Evolutionary conservation across 306 rosid genomes (phyloP).

Genomic region (Lathyrus oleraceus): DNA sequence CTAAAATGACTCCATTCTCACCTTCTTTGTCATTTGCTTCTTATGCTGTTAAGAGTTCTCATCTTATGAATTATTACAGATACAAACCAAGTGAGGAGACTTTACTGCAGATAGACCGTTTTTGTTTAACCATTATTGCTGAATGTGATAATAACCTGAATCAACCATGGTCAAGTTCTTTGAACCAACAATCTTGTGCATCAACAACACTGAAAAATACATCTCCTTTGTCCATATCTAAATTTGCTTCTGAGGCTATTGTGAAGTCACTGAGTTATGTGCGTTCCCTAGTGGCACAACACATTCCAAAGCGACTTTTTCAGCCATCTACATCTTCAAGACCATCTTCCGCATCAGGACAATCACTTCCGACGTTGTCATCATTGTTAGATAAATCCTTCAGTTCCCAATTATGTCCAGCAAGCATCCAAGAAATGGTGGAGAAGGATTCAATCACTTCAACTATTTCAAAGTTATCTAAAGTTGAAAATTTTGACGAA

Average conservation of each 20-base stretch:
- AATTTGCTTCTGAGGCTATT: conserved; percentile 78
- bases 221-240: conserved; percentile 76
- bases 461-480: conserved; percentile 70
- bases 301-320: conserved; percentile 78
- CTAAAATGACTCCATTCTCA: background rate
- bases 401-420: conserved; percentile 67
- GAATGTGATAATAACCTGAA: conserved; percentile 72
- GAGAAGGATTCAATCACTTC: conserved; percentile 56
- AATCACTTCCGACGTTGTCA: conserved; percentile 84
- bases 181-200: conserved; percentile 57
- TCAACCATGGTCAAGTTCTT: conserved; percentile 60
- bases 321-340: conserved; percentile 30
- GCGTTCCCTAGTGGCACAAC: conserved; percentile 89
- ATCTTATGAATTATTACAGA: conserved; percentile 50
- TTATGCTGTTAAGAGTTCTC: conserved; percentile 20
- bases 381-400: conserved; percentile 91
- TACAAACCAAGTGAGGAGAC: conserved; percentile 95
- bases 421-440: conserved; percentile 60
- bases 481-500: conserved; percentile 63
- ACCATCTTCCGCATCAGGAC: conserved; percentile 76
- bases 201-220: conserved; percentile 38
- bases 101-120: conserved; percentile 86
- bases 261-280: conserved; percentile 86
- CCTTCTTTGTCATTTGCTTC: too few species aligned
- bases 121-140: conserved; percentile 81